Evolutionary conservation across 495 filamentous ascomycete genomes (phyloP), one percentile per base, ranked within the genome.

Genomic region (Penicillium robsamsonii): DNA sequence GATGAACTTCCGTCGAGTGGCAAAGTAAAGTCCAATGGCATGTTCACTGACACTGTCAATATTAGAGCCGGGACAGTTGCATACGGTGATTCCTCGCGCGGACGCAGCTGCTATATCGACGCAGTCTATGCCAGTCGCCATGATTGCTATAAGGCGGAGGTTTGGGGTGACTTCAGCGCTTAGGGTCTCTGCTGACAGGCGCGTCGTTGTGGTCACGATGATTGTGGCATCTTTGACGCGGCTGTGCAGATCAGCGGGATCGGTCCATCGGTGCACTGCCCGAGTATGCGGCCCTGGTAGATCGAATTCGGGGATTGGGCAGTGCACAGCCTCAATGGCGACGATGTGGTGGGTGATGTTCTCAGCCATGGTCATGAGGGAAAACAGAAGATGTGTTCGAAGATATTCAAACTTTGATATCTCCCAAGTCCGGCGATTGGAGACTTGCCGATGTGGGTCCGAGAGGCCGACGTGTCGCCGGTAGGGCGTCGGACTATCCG

Each of bases 31-130:
- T 12, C 70, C 72, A 24, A 84, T 62, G 0, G 73, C 75, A 61
- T 84, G 80, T 60, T 84, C 81, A n/a, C 71, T 75, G 3, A 84
- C 81, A 11, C 70, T 67, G 18, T 76, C 76, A 10, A 77, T 69
- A 50, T 81, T 83, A 29, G 76, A 74, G 11, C 70, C 70, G 12
- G 80, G 80, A 1, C 72, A 74, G 64, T 81, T 78, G 45, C 63
- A 66, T 0, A 84, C 75, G 0, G 63, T 57, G 46, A 84, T 70
- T 1, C 76, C 75, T 4, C 75, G 70, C 10, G 68, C 70, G 18
- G 56, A 58, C 47, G 75, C 77, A 0, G 78, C 79, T 0, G 62
- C 68, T 8, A 76, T 66, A 51, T 83, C 79, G 18, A 84, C 70
- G n/a, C 64, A 64, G 56, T 84, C 80, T 11, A 72, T 77, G 24